These are phyloP conservation scores for Ceratocystis smalleyi DNA, from an alignment of 2,329 filamentous ascomycete genomes.

Conservation along the genomic window DNA sequence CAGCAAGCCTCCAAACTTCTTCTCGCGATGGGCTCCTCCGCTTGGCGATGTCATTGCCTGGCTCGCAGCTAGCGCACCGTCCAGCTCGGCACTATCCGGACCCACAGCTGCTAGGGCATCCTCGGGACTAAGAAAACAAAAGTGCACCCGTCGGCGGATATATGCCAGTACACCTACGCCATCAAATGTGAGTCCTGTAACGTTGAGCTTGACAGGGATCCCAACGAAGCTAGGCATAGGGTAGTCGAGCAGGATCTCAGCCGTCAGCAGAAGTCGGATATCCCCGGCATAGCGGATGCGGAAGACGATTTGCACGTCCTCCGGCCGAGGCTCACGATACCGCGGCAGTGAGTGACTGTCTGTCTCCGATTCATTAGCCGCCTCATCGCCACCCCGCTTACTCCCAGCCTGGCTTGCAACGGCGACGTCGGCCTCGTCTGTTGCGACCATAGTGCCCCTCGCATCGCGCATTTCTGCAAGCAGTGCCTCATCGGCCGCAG, in stretches of 20 bases:
- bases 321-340: slow-evolving; percentile 57
- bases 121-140: slow-evolving; percentile 86
- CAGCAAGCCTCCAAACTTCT: slow-evolving; percentile 54
- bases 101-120: slow-evolving; percentile 65
- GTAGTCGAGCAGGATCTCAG: slow-evolving; percentile 91
- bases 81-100: slow-evolving; percentile 26
- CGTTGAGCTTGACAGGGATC: slow-evolving; percentile 84
- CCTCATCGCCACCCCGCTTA: slow-evolving; percentile 18
- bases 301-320: slow-evolving; percentile 86
- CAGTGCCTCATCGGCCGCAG: slow-evolving; percentile 30
- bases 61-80: slow-evolving; percentile 19
- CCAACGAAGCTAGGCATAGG: slow-evolving; percentile 97
- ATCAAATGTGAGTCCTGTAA: slow-evolving; percentile 89
- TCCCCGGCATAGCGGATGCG: slow-evolving; percentile 81
- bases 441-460: slow-evolving; percentile 13
- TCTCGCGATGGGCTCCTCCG: slow-evolving; percentile 13
- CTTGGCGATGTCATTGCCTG: neutral
- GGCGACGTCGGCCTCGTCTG: slow-evolving; percentile 23
- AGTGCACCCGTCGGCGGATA: slow-evolving; percentile 76
- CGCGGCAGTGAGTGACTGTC: slow-evolving; percentile 24
- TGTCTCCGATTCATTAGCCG: slow-evolving; percentile 18
- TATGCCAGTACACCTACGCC: slow-evolving; percentile 84
- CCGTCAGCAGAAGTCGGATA: slow-evolving; percentile 73
- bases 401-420: slow-evolving; percentile 17
- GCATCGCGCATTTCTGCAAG: slow-evolving; percentile 20